Base-by-base conservation (phyloP, 352 stramenopile species). In the Phytophthora pini region DNA sequence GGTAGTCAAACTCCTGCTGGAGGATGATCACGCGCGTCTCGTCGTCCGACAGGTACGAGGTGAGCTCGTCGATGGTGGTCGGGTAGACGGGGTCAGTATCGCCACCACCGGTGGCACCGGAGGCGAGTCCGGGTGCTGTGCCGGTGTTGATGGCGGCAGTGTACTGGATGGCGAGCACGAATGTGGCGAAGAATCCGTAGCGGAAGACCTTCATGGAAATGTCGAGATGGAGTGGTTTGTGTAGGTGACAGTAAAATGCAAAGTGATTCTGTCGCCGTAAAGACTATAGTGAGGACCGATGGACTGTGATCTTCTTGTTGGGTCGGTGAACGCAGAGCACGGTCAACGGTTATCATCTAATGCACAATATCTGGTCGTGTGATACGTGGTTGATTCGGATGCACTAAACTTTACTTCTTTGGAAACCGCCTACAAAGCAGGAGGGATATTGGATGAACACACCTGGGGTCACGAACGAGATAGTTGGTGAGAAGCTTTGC, bases 41-140 rank as follows among this genome's bases (percentile, higher is more conserved):
- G 36, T 43, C 36, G 36, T 43, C 36, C 13, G 36, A 43, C 36
- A 73, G 47, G 48, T 73, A 73, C 15, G 26, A 57, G 27, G 62
- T 65, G 34, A 73, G 59, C 41, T 73, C 52, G 22, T 61, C 52
- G 53, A 69, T 69, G 47, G 52, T 69, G 17, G 59, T 69, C 40
- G 65, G 65, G 54, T 69, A 73, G 5, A 73, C 59, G 3, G 65
- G 53, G 2, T 61, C 58, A 48, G 51, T 51, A 8, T 51, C 50
- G n/a, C 65, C 65, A 24, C 65, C 65, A 1, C 65, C 65, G 5
- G 54, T 69, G 11, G 54, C 54, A 15, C 32, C 40, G 5, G 51
- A 68, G n/a, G 58, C 65, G 40, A 72, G 57, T 52, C 65, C 65
- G 34, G 53, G 53, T 24, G 65, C 65, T 4, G 65, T 68, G 31